phyloP scores from a whole-genome alignment of 2,329 filamentous ascomycete genomes.

The Fusarium equiseti region DNA sequence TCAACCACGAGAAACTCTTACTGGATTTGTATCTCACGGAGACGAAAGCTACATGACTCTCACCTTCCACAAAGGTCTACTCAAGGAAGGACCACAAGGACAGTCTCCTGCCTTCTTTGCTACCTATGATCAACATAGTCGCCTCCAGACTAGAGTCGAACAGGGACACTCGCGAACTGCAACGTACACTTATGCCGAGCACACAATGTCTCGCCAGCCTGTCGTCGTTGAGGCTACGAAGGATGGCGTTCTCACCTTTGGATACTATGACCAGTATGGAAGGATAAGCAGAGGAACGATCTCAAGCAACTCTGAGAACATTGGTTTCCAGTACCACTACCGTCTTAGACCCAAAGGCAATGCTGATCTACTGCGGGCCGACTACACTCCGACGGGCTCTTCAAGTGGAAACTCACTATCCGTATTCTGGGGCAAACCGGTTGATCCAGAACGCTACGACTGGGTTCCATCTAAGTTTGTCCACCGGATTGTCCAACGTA shows the following conservation, averaged over 20 bases:
- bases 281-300: conserved; percentile 24
- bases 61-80: neutral
- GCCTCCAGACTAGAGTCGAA: neutral
- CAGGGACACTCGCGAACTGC: conserved; percentile 2
- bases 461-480: conserved; percentile 34
- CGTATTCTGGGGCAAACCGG: conserved; percentile 39
- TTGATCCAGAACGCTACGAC: conserved; percentile 27
- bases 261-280: conserved; percentile 36
- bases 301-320: neutral
- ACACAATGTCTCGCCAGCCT: conserved; percentile 17
- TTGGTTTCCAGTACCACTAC: conserved; percentile 37
- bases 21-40: conserved; percentile 1
- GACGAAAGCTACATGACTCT: conserved; percentile 4
- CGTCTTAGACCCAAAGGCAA: conserved; percentile 20
- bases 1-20: neutral
- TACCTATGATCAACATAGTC: neutral
- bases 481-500: conserved; percentile 24
- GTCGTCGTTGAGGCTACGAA: conserved; percentile 13
- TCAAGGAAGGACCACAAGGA: neutral
- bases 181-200: conserved; percentile 26
- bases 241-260: conserved; percentile 9
- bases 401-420: conserved; percentile 17
- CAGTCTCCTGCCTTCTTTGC: neutral
- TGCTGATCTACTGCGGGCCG: conserved; percentile 30
- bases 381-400: conserved; percentile 14